Conservation (phyloP, 148 eudicot species). For the Selenicereus undatus region DNA sequence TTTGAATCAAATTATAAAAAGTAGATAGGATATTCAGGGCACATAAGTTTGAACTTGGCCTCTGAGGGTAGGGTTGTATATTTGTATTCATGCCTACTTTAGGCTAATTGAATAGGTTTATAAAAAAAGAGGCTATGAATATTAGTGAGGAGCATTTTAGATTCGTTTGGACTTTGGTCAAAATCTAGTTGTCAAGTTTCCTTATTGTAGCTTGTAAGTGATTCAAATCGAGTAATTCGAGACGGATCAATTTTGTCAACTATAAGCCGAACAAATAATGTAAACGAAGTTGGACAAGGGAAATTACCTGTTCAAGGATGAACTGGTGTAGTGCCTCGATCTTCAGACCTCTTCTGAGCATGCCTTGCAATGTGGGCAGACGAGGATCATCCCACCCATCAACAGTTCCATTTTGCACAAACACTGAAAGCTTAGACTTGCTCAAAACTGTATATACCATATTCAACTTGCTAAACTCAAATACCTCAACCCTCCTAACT, state of each 20-base stretch:
- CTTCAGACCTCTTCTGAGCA: slow-evolving; percentile 93
- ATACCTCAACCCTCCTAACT: slow-evolving; percentile 63
- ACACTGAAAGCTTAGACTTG: slow-evolving; percentile 94
- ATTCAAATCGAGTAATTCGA: too few species aligned
- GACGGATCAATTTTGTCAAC: too few species aligned
- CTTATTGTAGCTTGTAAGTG: too few species aligned
- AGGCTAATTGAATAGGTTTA: too few species aligned
- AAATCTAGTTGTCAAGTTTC: too few species aligned
- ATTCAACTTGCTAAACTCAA: slow-evolving; percentile 89
- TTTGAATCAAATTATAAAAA: too few species aligned
- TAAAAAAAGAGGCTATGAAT: background rate
- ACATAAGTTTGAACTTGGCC: too few species aligned
- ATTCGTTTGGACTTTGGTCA: background rate
- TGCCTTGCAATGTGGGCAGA: slow-evolving; percentile 96
- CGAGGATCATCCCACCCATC: slow-evolving; percentile 99
- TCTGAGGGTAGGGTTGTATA: too few species aligned
- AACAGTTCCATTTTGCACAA: slow-evolving; percentile 89
- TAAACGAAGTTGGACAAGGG: background rate
- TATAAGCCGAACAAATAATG: too few species aligned
- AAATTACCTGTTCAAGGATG: slow-evolving; percentile 82
- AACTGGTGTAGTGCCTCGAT: slow-evolving; percentile 87
- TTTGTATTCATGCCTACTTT: too few species aligned
- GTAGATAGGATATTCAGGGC: background rate
- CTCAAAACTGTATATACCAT: slow-evolving; percentile 97
- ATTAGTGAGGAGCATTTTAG: background rate